Conservation (phyloP, 768 basidiomycete species). For the Trametes cinnabarina region DNA sequence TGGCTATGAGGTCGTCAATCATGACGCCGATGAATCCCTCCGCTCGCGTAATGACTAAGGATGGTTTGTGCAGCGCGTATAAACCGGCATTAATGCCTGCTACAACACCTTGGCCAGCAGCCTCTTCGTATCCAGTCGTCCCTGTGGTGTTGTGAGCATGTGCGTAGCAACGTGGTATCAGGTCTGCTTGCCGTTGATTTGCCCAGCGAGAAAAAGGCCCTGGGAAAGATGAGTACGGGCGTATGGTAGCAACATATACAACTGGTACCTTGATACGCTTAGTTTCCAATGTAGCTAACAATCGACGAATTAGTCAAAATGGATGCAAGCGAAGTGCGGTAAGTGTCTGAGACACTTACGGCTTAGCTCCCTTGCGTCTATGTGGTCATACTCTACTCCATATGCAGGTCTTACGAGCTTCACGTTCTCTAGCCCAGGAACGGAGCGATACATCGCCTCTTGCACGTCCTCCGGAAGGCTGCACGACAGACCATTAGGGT, state of each 20-base stretch:
- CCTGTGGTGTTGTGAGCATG: constrained; percentile 41
- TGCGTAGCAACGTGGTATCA: too few relatives aligned
- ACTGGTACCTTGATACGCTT: constrained; percentile 65
- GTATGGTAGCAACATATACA: neutral
- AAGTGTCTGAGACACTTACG: constrained; percentile 43
- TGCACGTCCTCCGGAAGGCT: constrained; percentile 87
- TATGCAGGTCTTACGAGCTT: constrained; percentile 84
- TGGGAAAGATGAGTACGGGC: constrained; percentile 24
- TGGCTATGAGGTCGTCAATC: constrained; percentile 87
- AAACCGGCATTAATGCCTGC: constrained; percentile 89
- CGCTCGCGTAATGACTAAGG: constrained; percentile 72
- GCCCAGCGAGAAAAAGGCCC: constrained; percentile 86
- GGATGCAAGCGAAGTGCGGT: too few relatives aligned
- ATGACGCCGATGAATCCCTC: constrained; percentile 88
- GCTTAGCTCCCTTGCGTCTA: constrained; percentile 79
- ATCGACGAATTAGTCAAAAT: too few relatives aligned
- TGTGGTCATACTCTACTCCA: constrained; percentile 90
- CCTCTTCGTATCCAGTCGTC: constrained; percentile 94
- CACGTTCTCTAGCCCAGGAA: constrained; percentile 82
- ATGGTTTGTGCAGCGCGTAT: constrained; percentile 50
- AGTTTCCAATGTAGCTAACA: constrained; percentile 78
- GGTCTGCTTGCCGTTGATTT: constrained; percentile 67
- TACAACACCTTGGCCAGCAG: constrained; percentile 84
- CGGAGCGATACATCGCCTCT: constrained; percentile 77
- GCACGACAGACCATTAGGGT: constrained; percentile 88